A percentile compares a stretch with the other conserved stretches of the same genome.
Conservation (phyloP, 441 rosid genomes). For the Pelargonium citronellum region DNA sequence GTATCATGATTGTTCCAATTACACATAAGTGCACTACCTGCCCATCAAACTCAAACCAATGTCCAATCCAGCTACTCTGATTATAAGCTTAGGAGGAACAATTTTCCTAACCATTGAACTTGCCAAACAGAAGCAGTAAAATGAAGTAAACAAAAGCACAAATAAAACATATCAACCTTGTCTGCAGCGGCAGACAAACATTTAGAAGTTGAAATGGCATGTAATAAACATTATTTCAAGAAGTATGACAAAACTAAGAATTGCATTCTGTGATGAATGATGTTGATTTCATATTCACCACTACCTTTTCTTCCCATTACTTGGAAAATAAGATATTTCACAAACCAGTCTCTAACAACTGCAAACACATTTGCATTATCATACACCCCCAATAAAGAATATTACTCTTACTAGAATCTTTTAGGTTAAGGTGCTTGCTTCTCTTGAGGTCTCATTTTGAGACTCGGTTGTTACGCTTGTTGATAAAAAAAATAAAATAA, state of each 20-base stretch:
- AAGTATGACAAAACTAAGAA: background rate
- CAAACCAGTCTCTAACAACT: background rate
- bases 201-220: background rate
- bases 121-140: background rate
- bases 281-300: background rate
- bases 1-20: background rate
- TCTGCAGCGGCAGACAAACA: background rate
- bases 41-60: constrained; percentile 46
- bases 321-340: background rate
- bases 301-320: background rate
- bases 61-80: constrained; percentile 76
- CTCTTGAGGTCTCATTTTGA: too few relatives aligned
- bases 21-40: constrained; percentile 42
- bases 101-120: background rate
- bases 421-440: background rate
- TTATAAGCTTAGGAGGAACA: constrained; percentile 39
- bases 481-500: too few relatives aligned
- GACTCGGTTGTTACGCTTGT: too few relatives aligned
- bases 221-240: background rate
- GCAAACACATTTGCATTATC: background rate
- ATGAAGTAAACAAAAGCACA: background rate
- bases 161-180: background rate
- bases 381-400: background rate
- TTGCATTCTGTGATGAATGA: background rate
- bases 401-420: too few relatives aligned